Evolutionary conservation across 352 stramenopile species (phyloP), one percentile per base, ranked within the genome.

Genomic region (Phytophthora meadii): DNA sequence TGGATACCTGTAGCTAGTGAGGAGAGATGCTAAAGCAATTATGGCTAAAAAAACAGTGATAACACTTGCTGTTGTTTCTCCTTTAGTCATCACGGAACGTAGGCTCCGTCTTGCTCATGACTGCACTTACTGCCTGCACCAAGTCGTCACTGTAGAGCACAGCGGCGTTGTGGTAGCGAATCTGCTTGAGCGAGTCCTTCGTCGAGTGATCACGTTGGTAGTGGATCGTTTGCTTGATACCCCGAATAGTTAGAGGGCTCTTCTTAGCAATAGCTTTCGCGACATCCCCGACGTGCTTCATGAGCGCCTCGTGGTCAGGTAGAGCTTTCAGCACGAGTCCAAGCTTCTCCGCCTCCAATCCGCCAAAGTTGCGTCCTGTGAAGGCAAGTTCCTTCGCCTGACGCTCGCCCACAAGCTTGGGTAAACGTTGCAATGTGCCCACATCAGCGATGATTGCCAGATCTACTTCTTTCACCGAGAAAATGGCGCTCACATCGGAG

Each of bases 381-480:
- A 86, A 96, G 17, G 87, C 77, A 2, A 97, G 70, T 62, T 97
- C 90, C 66, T 94, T 94, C 6, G 90, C 83, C 24, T 82, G 81
- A 61, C 90, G 86, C 65, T 96, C 85, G 37, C 90, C 90, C 28
- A 97, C 64, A 47, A 96, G 81, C 60, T 91, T 90, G 0, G 90
- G 90, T 14, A 97, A 71, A 11, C 90, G 85, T 64, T 97, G 90
- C 50, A 97, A 72, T 32, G 90, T 96, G 9, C 90, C 90, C 7
- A 97, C 75, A 76, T 97, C 90, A 17, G 90, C 90, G 48, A 97
- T 82, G 63, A 97, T 97, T 7, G 86, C 90, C 37, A 97, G 72
- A 51, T 97, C 90, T 46, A 96, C 83, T 50, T 97, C 90, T 49
- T 96, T 96, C 10, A 97, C 82, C 2, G 81, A 91, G 62, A 97